Base-by-base conservation (phyloP, 352 stramenopile genomes). In the Phytophthora chlamydospora region DNA sequence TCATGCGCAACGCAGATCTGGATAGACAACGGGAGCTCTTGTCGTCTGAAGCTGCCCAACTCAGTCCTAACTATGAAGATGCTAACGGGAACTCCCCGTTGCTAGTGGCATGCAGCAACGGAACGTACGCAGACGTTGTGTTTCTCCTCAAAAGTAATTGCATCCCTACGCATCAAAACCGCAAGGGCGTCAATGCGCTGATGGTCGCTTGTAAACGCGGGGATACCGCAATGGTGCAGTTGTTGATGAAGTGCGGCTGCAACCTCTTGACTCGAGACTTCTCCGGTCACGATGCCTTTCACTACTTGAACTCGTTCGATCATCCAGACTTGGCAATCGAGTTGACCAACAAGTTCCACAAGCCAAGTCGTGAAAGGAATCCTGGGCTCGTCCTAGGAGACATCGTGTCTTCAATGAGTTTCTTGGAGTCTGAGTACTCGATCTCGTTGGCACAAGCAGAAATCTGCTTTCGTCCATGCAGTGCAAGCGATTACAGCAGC, bases 61-160 rank as follows among this genome's bases (percentile, higher is more conserved):
- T 76, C 27, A 80, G 80, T 33, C 67, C 75, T 0, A 89, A 89
- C 51, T 80, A 79, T 21, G 82, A 91, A 53, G 65, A 75, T 40
- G 13, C 17, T 0, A 44, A 19, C 0, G 80, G 82, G n/a, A 73
- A 77, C 29, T 78, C 71, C 4, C 76, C 82, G 3, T 55, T 91
- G 14, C 52, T 90, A 24, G 53, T 83, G 0, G 40, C 53, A 19
- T 79, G 62, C 6, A 39, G 17, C 6, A 19, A 59, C 4, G 77
- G 75, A 33, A 73, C 60, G 2, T 62, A 56, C 6, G 38, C 42
- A 14, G 73, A 89, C 34, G 50, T 89, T 31, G 17, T 75, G 4
- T 66, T 51, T 33, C 82, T 65, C 14, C 62, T 91, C 0, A 53
- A 72, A 27, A 47, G 48, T 9, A 68, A 79, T 29, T 82, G 77